Evolutionary conservation across 1,139 yeast genomes (phyloP).

Genomic region (Suhomyces taliae): DNA sequence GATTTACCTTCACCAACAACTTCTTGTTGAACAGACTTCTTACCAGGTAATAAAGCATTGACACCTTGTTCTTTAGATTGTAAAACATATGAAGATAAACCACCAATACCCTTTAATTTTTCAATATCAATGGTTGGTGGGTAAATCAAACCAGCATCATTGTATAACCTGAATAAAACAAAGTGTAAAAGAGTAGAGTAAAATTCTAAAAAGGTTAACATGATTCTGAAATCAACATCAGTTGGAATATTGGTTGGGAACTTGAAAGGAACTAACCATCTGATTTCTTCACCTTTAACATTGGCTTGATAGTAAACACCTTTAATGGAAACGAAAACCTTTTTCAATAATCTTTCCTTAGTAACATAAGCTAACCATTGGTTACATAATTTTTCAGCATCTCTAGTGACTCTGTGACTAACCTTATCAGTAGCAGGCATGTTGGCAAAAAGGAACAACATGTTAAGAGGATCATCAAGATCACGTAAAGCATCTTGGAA

Average conservation of each 20-base stretch:
- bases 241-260: constrained; percentile 94
- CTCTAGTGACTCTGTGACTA: constrained; percentile 74
- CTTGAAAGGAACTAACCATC: constrained; percentile 97
- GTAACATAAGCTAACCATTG: constrained; percentile 97
- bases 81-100: constrained; percentile 78
- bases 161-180: constrained; percentile 78
- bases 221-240: constrained; percentile 93
- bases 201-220: constrained; percentile 95
- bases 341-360: constrained; percentile 74
- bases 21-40: constrained; percentile 17
- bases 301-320: constrained; percentile 95
- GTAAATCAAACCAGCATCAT: constrained; percentile 80
- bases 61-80: constrained; percentile 40
- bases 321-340: constrained; percentile 93
- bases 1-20: constrained; percentile 33
- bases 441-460: constrained; percentile 90
- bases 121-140: constrained; percentile 83
- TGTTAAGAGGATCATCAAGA: constrained; percentile 90
- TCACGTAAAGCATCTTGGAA: constrained; percentile 91
- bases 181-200: constrained; percentile 90
- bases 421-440: constrained; percentile 93
- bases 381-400: constrained; percentile 82
- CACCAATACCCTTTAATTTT: constrained; percentile 84
- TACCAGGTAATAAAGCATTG: constrained; percentile 43
- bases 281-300: constrained; percentile 85